Conservation (phyloP, 2,329 filamentous ascomycete genomes). For the Ascochyta viciae-villosae region DNA sequence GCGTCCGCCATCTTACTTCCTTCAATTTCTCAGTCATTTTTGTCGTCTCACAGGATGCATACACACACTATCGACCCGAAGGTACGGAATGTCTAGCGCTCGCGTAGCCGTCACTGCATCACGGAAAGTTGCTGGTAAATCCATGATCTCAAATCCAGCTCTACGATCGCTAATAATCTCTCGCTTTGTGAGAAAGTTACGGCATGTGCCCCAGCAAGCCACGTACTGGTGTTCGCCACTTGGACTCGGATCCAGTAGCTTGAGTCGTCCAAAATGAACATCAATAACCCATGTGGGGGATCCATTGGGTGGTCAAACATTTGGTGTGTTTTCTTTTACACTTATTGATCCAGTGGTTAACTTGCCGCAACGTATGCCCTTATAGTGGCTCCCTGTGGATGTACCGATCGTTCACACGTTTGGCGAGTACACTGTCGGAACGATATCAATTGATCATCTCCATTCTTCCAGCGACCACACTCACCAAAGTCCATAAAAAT, state of each 20-base stretch:
- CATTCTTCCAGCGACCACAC: not conserved
- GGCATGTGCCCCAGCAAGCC: constrained; percentile 7
- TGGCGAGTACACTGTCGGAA: not conserved
- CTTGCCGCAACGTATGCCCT: not conserved
- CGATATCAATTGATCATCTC: not conserved
- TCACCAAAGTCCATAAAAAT: not conserved
- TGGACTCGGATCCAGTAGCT: not conserved
- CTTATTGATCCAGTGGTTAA: not conserved
- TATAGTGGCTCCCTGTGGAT: not conserved
- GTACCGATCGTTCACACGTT: not conserved
- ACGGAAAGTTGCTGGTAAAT: constrained; percentile 25
- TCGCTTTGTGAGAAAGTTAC: not conserved
- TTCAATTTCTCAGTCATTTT: constrained; percentile 9
- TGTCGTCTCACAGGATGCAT: constrained; percentile 7
- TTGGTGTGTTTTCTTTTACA: not conserved
- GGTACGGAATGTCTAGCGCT: constrained; percentile 19
- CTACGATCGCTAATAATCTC: not conserved
- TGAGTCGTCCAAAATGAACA: not conserved
- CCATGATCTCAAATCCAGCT: not conserved
- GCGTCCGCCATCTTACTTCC: constrained; percentile 4
- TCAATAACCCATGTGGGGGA: not conserved
- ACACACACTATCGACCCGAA: constrained; percentile 26
- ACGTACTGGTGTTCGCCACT: not conserved
- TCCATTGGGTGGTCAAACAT: not conserved
- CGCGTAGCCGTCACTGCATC: constrained; percentile 26